Evolutionary conservation across 192 early-diverging fungal species (phyloP), one percentile per base, ranked within the genome.

Genomic region (Entophlyctis helioformis): DNA sequence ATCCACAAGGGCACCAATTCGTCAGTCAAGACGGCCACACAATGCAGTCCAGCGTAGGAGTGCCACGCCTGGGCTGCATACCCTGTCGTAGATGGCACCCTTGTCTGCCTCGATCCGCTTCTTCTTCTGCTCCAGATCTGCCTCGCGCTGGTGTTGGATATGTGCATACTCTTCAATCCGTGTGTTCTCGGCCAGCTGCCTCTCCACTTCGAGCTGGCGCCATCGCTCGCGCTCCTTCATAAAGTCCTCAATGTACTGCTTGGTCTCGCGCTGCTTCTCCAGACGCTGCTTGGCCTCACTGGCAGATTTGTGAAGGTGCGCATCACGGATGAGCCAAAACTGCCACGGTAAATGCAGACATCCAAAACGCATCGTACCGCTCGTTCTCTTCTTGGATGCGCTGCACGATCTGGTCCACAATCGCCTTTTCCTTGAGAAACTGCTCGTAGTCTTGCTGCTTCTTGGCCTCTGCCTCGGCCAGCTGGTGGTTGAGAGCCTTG

Each of bases 341-440:
- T 25, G 43, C 29, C 4, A 31, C 11, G 29, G 29, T 15, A 29
- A 4, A 15, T 4, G 4, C 21, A 40, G 20, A 11, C 11, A 22
- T 11, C 5, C 39, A 40, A 22, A 4, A 29, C 27, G 8, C 25
- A n/a, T n/a, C n/a, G n/a, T n/a, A 31, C 29, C 29, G 4, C 29
- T 31, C 29, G 29, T 31, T 11, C 49, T 78, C 76, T 26, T 71
- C 59, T 28, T 51, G 13, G 35, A 78, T 76, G 37, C 60, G 71
- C 21, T 53, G 29, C 21, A 78, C 70, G 29, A 78, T 58, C 3
- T 59, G 61, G 46, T 78, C 76, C n/a, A 78, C 67, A 62, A 76
- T 63, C 12, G 42, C 69, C 53, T 78, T 78, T 49, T 78, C 76
- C 33, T 71, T 70, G 13, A 73, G 40, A 42, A 78, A 70, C 49